phyloP scores from a whole-genome alignment of 73 alveolate species.

The Blepharisma stoltei region DNA sequence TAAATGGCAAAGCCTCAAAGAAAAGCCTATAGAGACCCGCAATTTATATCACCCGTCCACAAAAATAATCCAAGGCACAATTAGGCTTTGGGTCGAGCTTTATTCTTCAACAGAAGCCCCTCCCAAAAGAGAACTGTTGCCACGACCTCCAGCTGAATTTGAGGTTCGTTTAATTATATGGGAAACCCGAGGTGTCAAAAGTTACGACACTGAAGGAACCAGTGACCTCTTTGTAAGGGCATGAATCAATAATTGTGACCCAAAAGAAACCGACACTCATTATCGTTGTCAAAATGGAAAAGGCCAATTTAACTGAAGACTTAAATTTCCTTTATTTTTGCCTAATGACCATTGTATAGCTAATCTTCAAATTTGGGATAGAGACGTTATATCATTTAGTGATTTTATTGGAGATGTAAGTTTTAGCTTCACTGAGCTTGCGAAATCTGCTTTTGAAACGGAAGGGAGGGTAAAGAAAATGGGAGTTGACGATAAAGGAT shows the following conservation, averaged over 20 bases:
- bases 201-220: conserved; percentile 76
- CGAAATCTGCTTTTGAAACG: neutral
- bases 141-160: conserved; percentile 83
- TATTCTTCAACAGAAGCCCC: conserved; percentile 64
- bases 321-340: conserved; percentile 49
- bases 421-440: conserved; percentile 42
- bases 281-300: conserved; percentile 71
- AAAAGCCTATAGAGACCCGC: conserved; percentile 94
- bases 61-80: conserved; percentile 81
- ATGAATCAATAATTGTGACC: conserved; percentile 54
- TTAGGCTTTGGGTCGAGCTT: conserved; percentile 91
- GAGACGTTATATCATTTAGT: conserved; percentile 71
- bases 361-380: conserved; percentile 71
- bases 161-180: conserved; percentile 91
- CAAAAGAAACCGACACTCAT: conserved; percentile 78
- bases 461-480: neutral
- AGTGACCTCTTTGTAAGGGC: conserved; percentile 76
- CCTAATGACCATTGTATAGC: conserved; percentile 56
- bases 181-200: conserved; percentile 76
- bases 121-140: conserved; percentile 51
- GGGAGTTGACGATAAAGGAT: neutral
- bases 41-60: conserved; percentile 81
- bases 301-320: conserved; percentile 81
- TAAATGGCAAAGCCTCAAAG: conserved; percentile 81
- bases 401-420: conserved; percentile 78